phyloP scores from a whole-genome alignment of 352 stramenopile species.

The Phytophthora hybrid region DNA sequence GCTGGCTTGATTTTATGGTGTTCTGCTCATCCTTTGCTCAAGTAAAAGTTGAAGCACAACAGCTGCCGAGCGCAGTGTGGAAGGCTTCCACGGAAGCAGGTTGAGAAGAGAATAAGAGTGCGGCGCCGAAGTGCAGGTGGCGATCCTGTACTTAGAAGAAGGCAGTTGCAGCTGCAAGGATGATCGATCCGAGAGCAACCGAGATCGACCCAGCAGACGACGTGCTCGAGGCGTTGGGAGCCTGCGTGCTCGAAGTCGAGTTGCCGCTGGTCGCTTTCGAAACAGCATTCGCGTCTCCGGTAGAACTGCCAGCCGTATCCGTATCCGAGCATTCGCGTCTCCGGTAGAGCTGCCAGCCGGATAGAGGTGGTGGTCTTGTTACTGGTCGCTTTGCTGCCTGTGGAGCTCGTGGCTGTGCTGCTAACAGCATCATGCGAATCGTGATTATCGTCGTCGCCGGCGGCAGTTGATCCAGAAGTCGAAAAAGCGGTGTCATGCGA shows the following conservation, averaged over 20 bases:
- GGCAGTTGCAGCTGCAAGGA: conserved; percentile 15
- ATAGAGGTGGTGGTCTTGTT: background rate
- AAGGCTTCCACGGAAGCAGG: background rate
- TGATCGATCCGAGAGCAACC: conserved; percentile 13
- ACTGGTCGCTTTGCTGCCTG: conserved; percentile 2
- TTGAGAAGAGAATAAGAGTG: background rate
- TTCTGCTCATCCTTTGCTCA: background rate
- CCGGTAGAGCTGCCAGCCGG: background rate
- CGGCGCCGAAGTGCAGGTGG: conserved; percentile 2
- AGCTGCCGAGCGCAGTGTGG: background rate
- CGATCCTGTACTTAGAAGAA: conserved; percentile 18
- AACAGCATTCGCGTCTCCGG: background rate
- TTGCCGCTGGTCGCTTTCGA: conserved; percentile 12
- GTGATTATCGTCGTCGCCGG: conserved; percentile 16
- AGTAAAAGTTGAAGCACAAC: background rate
- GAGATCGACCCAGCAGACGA: conserved; percentile 15
- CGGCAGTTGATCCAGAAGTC: conserved; percentile 1
- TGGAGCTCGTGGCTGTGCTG: background rate
- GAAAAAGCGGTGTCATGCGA: too few species aligned
- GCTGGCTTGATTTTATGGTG: background rate
- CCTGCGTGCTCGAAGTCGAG: conserved; percentile 19
- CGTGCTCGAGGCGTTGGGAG: conserved; percentile 5
- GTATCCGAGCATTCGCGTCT: background rate
- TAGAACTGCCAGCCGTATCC: background rate
- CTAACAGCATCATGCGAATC: conserved; percentile 11